Conservation (phyloP, 768 basidiomycete genomes). For the Trichaptum fuscoviolaceum region DNA sequence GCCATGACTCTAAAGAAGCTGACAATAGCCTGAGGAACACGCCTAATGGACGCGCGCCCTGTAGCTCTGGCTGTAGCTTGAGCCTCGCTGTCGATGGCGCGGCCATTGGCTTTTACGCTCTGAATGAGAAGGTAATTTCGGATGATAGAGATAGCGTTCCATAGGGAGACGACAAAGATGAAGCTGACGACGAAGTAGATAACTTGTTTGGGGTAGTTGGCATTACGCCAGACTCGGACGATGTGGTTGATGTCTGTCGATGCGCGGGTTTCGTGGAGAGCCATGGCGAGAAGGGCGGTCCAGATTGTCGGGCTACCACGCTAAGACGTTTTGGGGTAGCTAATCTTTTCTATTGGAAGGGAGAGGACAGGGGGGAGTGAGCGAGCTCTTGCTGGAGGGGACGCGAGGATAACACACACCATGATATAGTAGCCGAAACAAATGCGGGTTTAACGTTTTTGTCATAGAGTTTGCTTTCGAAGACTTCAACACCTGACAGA, state of each 20-base stretch:
- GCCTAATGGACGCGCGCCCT: neutral
- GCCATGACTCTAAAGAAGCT: neutral
- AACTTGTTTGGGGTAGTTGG: conserved; percentile 10
- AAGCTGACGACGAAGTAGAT: conserved; percentile 8
- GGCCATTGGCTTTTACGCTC: neutral
- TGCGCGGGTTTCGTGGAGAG: neutral
- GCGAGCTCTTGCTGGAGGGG: neutral
- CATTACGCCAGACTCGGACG: neutral
- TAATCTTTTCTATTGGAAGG: neutral
- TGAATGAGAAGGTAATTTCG: neutral
- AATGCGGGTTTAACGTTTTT: neutral
- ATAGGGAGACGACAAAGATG: neutral
- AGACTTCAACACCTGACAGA: neutral
- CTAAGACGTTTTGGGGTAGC: neutral
- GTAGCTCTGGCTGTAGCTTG: neutral
- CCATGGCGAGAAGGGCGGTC: neutral
- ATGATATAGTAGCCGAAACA: neutral
- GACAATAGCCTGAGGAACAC: neutral
- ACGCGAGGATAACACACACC: neutral
- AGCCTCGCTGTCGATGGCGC: neutral
- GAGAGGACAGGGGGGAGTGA: neutral
- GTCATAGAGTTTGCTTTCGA: neutral
- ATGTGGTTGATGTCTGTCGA: neutral
- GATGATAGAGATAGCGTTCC: neutral
- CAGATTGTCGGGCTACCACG: neutral